These are phyloP conservation scores for Monosporascus sp. DNA, from an alignment of 2,329 filamentous ascomycete species.

Conservation along the genomic window DNA sequence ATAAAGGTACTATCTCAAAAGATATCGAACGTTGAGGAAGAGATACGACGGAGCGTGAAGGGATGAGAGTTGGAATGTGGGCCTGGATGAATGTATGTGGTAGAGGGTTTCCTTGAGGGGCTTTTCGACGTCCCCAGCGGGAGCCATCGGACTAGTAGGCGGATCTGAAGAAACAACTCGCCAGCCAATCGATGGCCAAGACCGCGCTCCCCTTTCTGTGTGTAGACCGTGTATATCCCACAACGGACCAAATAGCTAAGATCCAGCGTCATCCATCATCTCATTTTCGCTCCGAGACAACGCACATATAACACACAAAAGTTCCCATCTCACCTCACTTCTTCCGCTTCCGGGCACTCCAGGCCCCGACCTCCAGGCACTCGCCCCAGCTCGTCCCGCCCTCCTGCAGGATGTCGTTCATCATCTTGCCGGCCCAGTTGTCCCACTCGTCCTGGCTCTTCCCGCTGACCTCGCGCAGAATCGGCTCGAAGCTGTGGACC, in stretches of 20 bases:
- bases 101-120: not conserved
- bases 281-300: not conserved
- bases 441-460: constrained; percentile 94
- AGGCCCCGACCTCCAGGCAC: constrained; percentile 81
- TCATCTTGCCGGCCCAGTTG: constrained; percentile 82
- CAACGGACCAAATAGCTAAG: too few species aligned
- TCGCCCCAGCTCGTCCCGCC: constrained; percentile 77
- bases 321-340: not conserved
- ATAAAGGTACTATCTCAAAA: constrained; percentile 81
- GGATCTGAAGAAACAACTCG: not conserved
- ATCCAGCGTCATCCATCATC: too few species aligned
- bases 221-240: too few species aligned
- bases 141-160: not conserved
- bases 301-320: not conserved
- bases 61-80: not conserved
- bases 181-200: not conserved
- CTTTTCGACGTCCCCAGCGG: not conserved
- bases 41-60: constrained; percentile 56
- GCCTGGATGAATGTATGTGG: too few species aligned
- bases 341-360: constrained; percentile 71
- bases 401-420: constrained; percentile 74
- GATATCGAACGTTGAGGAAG: constrained; percentile 79
- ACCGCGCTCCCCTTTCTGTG: too few species aligned
- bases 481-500: constrained; percentile 79
- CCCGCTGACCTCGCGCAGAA: constrained; percentile 74